These are phyloP conservation scores for Phaeotremella skinneri DNA, from an alignment of 768 basidiomycete species.

Conservation along the genomic window DNA sequence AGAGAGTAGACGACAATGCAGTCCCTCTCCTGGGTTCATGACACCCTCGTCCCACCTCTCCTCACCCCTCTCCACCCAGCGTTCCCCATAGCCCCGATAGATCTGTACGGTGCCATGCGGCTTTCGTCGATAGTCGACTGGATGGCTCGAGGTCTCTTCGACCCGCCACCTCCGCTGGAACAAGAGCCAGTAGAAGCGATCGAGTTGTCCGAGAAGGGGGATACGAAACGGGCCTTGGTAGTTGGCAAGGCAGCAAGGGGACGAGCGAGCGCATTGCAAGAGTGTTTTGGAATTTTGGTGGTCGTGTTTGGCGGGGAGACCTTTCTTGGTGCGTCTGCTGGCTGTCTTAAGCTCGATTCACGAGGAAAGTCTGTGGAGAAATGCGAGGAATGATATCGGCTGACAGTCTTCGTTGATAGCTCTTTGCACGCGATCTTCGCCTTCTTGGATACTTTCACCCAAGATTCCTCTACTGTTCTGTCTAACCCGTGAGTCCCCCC, in stretches of 20 bases:
- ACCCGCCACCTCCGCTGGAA: constrained; percentile 13
- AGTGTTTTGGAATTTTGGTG: constrained; percentile 41
- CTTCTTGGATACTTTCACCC: constrained; percentile 78
- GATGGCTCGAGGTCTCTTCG: constrained; percentile 34
- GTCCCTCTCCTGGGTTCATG: not conserved
- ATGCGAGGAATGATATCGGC: not conserved
- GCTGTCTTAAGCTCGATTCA: not conserved
- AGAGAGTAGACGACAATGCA: not conserved
- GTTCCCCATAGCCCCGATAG: constrained; percentile 32
- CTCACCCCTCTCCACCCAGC: constrained; percentile 27
- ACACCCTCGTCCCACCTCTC: constrained; percentile 14
- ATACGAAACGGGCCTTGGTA: constrained; percentile 9
- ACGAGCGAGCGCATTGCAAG: constrained; percentile 36
- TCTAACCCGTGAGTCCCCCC: constrained; percentile 56
- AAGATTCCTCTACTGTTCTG: constrained; percentile 65
- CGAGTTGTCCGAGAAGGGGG: not conserved
- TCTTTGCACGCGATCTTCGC: constrained; percentile 53
- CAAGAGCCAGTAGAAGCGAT: not conserved
- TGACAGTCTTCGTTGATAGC: constrained; percentile 24
- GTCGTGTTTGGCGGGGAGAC: constrained; percentile 51
- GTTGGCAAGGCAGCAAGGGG: constrained; percentile 1
- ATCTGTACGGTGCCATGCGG: constrained; percentile 36
- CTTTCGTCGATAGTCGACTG: constrained; percentile 38
- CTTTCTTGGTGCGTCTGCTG: constrained; percentile 37
- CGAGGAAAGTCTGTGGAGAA: not conserved